Base-by-base conservation (phyloP, 768 basidiomycete genomes). In the Auriculariales sp. region DNA sequence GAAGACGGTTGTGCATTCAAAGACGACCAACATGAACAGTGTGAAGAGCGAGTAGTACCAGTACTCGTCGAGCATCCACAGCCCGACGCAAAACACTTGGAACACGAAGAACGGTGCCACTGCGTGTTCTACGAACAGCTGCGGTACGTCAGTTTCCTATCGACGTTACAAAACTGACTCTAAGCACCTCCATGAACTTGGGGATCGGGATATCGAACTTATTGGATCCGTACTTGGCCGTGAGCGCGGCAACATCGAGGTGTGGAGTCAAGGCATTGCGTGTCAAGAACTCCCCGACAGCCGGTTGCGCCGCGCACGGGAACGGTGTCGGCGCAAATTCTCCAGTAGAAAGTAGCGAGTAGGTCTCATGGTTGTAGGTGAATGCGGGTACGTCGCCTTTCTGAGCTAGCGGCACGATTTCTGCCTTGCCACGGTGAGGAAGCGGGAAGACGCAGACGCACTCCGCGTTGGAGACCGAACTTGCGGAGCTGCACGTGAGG, bases 41-140 rank as follows among this genome's bases (percentile, higher is more conserved):
- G 95, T 98, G 69, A 99, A 99, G 33, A 99, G 64, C 50, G 86
- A 85, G 71, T 97, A 99, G 64, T 95, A 97, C 93, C 92, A 97
- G 64, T 98, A 99, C 62, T 98, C 95, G 58, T 99, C 95, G 58
- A 99, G 66, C 61, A 86, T 90, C 95, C 95, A 99, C 9, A 99
- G 70, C 0, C 88, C 91, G 1, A 97, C 95, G 55, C 95, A 98
- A 67, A 99, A 98, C 15, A 98, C 68, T 66, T 99, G 95, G 67
- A 99, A 99, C 25, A 99, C 95, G 65, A 99, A 99, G 75, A 99
- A 99, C 0, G 95, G 95, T 0, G 95, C 95, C 3, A 92, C 93
- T 1, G 94, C 92, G 60, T 99, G 95, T 68, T 99, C 95, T 22
- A 70, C 73, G 56, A 99, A 97, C 30, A 99, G 77, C 55, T n/a